These are phyloP conservation scores for Boehmeria nivea DNA, from an alignment of 306 rosid species.

Conservation along the genomic window DNA sequence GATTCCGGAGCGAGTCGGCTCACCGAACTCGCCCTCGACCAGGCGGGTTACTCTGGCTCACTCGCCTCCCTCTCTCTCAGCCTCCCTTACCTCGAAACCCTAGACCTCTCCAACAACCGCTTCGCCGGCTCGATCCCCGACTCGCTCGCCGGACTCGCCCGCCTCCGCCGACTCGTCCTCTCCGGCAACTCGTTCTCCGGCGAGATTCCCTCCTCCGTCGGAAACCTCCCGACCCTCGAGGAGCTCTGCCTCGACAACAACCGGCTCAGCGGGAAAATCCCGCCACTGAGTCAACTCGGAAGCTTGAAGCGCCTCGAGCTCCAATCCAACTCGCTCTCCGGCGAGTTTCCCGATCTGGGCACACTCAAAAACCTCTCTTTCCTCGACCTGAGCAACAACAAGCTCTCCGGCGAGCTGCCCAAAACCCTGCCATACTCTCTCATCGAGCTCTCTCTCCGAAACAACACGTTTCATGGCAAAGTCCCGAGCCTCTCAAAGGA, in stretches of 20 bases:
- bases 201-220: constrained; percentile 52
- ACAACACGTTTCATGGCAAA: constrained; percentile 47
- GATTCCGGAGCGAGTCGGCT: constrained; percentile 41
- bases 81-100: constrained; percentile 65
- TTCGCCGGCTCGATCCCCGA: constrained; percentile 55
- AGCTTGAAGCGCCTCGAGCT: constrained; percentile 52
- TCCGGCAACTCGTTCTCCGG: constrained; percentile 62
- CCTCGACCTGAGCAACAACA: constrained; percentile 53
- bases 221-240: constrained; percentile 38
- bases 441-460: constrained; percentile 55
- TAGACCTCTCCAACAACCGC: constrained; percentile 61
- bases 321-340: constrained; percentile 52
- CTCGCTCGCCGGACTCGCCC: constrained; percentile 50
- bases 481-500: constrained; percentile 23
- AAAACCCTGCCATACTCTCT: constrained; percentile 40
- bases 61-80: constrained; percentile 43
- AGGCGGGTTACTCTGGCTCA: constrained; percentile 62
- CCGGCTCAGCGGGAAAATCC: constrained; percentile 46
- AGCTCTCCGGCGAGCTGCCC: constrained; percentile 42
- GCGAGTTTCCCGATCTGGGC: constrained; percentile 40
- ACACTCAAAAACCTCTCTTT: constrained; percentile 38
- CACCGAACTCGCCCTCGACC: constrained; percentile 82
- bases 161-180: constrained; percentile 49
- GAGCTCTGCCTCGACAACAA: constrained; percentile 71
- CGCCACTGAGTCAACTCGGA: constrained; percentile 27